Conservation (phyloP, 1,284 basidiomycete species). For the Vanrija pseudolonga region DNA sequence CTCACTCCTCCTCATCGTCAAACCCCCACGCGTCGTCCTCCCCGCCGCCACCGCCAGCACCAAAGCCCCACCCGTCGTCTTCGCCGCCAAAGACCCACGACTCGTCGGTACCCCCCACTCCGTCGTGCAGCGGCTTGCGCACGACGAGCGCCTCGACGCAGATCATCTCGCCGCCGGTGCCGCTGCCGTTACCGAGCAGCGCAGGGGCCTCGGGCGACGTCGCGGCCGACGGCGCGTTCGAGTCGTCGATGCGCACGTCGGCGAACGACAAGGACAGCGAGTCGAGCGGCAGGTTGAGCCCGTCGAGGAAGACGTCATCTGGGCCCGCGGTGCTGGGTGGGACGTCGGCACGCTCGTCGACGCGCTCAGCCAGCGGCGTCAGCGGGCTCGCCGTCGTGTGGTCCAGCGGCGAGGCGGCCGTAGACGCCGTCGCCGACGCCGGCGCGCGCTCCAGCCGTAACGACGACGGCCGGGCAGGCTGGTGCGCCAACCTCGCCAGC, state of each 20-base stretch:
- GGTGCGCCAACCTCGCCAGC: constrained; percentile 3
- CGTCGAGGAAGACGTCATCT: constrained; percentile 27
- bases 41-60: constrained; percentile 13
- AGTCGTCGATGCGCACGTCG: constrained; percentile 29
- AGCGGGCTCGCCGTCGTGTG: background rate
- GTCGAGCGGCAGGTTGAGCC: constrained; percentile 41
- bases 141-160: constrained; percentile 50
- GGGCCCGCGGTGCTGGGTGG: background rate
- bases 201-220: background rate
- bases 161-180: constrained; percentile 35
- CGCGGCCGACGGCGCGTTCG: background rate
- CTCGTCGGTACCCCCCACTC: constrained; percentile 16
- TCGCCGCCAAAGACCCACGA: constrained; percentile 18
- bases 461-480: constrained; percentile 4
- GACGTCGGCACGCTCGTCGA: background rate
- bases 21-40: constrained; percentile 28
- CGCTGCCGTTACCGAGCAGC: no score
- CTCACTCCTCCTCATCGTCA: constrained; percentile 19
- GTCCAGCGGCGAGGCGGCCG: constrained; percentile 4
- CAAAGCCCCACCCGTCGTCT: constrained; percentile 26
- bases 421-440: background rate
- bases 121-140: constrained; percentile 32
- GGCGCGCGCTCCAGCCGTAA: constrained; percentile 29
- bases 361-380: background rate
- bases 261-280: constrained; percentile 44